These are phyloP conservation scores for Cladosporium sp. DNA, from an alignment of 2,329 filamentous ascomycete species.

Conservation along the genomic window DNA sequence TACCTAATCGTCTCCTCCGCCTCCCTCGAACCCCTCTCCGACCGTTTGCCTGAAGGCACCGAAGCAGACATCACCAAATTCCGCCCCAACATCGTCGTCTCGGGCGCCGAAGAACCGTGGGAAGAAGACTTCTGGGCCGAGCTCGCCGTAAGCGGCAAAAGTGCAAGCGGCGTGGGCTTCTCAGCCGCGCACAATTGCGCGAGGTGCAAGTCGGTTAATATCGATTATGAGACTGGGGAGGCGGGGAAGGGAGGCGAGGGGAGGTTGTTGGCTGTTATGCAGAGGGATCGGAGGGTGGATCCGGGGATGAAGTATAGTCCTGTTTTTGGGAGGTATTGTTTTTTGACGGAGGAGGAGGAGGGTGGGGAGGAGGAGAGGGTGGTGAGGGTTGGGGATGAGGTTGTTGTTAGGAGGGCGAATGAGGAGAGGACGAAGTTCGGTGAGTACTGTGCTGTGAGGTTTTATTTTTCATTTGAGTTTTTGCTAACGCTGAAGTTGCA, in stretches of 20 bases:
- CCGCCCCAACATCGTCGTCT: slow-evolving; percentile 48
- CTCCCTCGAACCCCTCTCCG: slow-evolving; percentile 67
- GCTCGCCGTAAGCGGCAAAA: neutral
- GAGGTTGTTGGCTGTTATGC: slow-evolving; percentile 47
- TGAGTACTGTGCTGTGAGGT: slow-evolving; percentile 31
- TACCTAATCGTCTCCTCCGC: slow-evolving; percentile 70
- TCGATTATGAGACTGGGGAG: slow-evolving; percentile 49
- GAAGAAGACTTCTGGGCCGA: slow-evolving; percentile 51
- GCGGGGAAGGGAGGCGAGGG: slow-evolving; percentile 40
- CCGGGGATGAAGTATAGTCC: slow-evolving; percentile 47
- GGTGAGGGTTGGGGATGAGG: slow-evolving; percentile 46
- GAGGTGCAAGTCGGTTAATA: slow-evolving; percentile 48
- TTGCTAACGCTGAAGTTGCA: slow-evolving; percentile 9
- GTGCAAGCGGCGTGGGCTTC: neutral
- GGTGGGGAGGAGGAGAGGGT: slow-evolving; percentile 16
- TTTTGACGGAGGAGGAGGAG: slow-evolving; percentile 30
- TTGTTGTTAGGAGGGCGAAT: slow-evolving; percentile 43
- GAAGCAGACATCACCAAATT: slow-evolving; percentile 50
- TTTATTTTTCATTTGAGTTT: neutral
- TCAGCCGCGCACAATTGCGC: slow-evolving; percentile 45
- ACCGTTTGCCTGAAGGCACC: slow-evolving; percentile 37
- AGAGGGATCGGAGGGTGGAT: slow-evolving; percentile 48
- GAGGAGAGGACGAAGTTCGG: slow-evolving; percentile 45
- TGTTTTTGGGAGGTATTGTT: slow-evolving; percentile 51
- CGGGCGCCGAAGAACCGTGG: slow-evolving; percentile 42